Evolutionary conservation across 345 rosid species (phyloP), one percentile per base, ranked within the genome.

Genomic region (Salix purpurea): DNA sequence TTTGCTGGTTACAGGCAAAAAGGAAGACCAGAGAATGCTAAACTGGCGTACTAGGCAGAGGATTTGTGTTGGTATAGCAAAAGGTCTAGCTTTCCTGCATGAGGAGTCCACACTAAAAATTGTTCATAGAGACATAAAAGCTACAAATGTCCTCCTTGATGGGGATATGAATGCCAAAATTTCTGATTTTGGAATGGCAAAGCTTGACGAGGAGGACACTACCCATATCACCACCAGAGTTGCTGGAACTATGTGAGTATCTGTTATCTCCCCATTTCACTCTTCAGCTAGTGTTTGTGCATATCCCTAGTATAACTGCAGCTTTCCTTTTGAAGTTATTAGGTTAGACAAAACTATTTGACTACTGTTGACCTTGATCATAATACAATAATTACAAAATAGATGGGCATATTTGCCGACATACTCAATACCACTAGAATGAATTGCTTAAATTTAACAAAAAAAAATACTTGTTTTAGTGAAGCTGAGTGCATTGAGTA

Each of bases 181-280:
- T 73, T 83, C 83, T 6, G 83, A 83, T 68, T 79, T 83, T 65
- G 83, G 85, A 42, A 69, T 83, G 72, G 85, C 85, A 34, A 76
- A 69, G 73, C 80, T 83, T 56, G 65, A 79, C 44, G 80, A 79
- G 44, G 85, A 67, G 67, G 85, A 82, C 28, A 82, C 76, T 56
- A 79, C 65, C 73, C 83, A 83, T 56, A 65, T 79, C 58, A 79
- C 80, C 83, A 83, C 83, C 39, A 64, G 78, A 56, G 34, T 83
- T 46, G 83, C 83, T 64, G 80, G 82, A 75, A 82, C 85, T 1
- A 69, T 75, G 85, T 82, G 18, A 74, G 77, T 56, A 19, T 56
- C 61, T 56, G 61, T 0, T 21, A 56, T 56, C 61, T 56, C 24
- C 61, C n/a, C 24, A 21, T n/a, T 56, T 56, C 4, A 3, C 61